These are phyloP conservation scores for Phytophthora fragariae DNA, from an alignment of 352 stramenopile genomes.

Conservation along the genomic window DNA sequence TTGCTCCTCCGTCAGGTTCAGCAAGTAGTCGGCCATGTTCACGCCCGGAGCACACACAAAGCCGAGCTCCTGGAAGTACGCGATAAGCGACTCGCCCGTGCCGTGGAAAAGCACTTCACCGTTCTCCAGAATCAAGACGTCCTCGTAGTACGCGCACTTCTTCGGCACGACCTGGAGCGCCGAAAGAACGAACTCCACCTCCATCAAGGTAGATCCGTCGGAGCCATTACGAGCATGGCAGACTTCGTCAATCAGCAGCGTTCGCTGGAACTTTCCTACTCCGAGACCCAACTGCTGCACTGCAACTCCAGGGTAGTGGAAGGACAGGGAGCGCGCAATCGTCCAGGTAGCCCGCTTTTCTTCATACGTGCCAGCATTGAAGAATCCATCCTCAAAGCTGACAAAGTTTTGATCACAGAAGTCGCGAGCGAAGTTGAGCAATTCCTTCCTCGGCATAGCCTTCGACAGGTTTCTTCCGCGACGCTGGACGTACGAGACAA, in stretches of 20 bases:
- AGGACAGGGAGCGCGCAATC: slow-evolving; percentile 37
- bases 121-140: slow-evolving; percentile 44
- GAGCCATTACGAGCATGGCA: slow-evolving; percentile 20
- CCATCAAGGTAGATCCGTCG: slow-evolving; percentile 26
- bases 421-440: slow-evolving; percentile 43
- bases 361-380: slow-evolving; percentile 43
- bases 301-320: slow-evolving; percentile 46
- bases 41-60: slow-evolving; percentile 44
- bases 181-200: slow-evolving; percentile 43
- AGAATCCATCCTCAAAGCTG: slow-evolving; percentile 43
- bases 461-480: slow-evolving; percentile 38
- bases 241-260: slow-evolving; percentile 42
- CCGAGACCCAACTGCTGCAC: slow-evolving; percentile 43
- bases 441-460: slow-evolving; percentile 36
- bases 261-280: slow-evolving; percentile 40
- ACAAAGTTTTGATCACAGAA: slow-evolving; percentile 45
- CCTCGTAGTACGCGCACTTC: slow-evolving; percentile 45
- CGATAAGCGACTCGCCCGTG: slow-evolving; percentile 37
- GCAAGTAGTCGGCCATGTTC: slow-evolving; percentile 45
- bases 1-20: slow-evolving; percentile 47
- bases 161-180: slow-evolving; percentile 39
- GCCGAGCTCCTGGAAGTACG: slow-evolving; percentile 45
- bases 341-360: slow-evolving; percentile 43
- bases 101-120: slow-evolving; percentile 45
- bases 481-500: slow-evolving; percentile 44